Conservation (phyloP, 2,329 filamentous ascomycete genomes). For the Diaporthe nobilis region DNA sequence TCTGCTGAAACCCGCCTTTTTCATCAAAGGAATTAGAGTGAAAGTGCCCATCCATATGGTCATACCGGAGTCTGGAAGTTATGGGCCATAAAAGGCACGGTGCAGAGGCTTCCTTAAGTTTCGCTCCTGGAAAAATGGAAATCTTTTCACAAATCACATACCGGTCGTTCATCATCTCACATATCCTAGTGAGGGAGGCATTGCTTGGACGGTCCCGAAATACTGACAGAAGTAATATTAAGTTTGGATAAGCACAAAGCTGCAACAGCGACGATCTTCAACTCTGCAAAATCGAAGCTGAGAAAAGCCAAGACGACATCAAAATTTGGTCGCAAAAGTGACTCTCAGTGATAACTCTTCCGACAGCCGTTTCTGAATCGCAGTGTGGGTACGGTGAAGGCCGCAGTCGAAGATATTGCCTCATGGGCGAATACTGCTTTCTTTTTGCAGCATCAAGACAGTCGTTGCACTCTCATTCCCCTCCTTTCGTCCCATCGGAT, state of each 20-base stretch:
- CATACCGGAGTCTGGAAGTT: too few relatives aligned
- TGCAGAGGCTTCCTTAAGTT: background rate
- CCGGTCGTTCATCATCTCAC: background rate
- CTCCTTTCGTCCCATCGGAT: too few relatives aligned
- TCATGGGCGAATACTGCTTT: too few relatives aligned
- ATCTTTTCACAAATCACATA: background rate
- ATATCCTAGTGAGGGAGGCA: background rate
- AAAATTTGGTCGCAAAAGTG: background rate
- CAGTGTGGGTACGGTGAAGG: too few relatives aligned
- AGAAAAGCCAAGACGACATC: background rate
- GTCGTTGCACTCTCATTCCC: too few relatives aligned
- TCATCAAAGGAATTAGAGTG: background rate
- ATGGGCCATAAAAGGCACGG: background rate
- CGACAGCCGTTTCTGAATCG: too few relatives aligned
- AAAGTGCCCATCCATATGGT: too few relatives aligned
- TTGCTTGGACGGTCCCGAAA: background rate
- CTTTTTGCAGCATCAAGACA: too few relatives aligned
- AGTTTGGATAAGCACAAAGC: background rate
- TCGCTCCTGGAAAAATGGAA: background rate
- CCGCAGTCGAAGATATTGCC: too few relatives aligned
- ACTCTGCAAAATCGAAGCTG: background rate
- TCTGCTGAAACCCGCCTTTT: too few relatives aligned
- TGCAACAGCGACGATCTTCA: background rate
- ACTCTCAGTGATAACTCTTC: background rate
- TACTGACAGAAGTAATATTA: too few relatives aligned